Base-by-base conservation (phyloP, 192 early-diverging fungal species). In the Phlyctochytrium planicorne region DNA sequence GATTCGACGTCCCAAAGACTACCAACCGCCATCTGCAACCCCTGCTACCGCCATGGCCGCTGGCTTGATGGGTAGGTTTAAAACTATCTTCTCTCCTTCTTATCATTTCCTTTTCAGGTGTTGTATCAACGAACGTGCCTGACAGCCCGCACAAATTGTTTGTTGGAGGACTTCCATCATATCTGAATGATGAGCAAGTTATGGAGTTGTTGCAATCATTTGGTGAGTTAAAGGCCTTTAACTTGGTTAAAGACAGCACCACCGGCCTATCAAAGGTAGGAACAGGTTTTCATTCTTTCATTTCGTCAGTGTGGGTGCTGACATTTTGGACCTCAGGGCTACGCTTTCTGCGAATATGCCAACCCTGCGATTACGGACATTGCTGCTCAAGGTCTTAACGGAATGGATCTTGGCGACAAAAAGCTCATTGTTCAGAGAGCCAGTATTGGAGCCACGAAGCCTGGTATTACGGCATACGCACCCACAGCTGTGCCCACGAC, bases 291-390 rank as follows among this genome's bases (percentile, higher is more conserved):
- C 23, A 14, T 40, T 23, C 24, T 27, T 60, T 6, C 47, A 16
- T 30, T 29, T 67, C n/a, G n/a, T n/a, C n/a, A n/a, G 55, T 33
- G 52, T 65, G 29, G 34, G n/a, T 68, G 50, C 57, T 34, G 61
- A 2, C n/a, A 17, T 65, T 25, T 67, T 57, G 31, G 33, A 40
- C 17, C 1, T 23, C 68, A 93, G 79, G 97, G 97, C 1, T 97
- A 92, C 82, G 97, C 95, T 1, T 97, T 99, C 67, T 96, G 94
- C 74, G 97, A 99, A 78, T 99, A 94, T 65, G 81, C 83, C 20
- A 92, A 97, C 73, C 88, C 93, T 23, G 83, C 67, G 30, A 75
- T 96, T 16, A 98, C 96, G 3, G 97, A 99, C 68, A 80, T 94
- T 37, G 97, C 93, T 14, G 96, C 94, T 70, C 87, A 96, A 71